These are phyloP conservation scores for Exophiala spinifera DNA, from an alignment of 2,329 filamentous ascomycete species.

Conservation along the genomic window DNA sequence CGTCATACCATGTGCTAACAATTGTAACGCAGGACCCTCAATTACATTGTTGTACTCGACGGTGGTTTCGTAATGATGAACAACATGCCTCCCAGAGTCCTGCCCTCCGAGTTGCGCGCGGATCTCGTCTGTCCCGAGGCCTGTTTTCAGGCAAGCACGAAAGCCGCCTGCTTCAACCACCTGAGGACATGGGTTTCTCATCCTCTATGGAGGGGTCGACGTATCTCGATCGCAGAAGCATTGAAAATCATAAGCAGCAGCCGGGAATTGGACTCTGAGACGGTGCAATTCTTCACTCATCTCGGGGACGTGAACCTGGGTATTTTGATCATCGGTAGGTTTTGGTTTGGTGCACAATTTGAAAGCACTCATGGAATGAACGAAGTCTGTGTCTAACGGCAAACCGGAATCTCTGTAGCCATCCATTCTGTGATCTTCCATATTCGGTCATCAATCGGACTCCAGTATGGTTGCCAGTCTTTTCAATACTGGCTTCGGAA, in stretches of 20 bases:
- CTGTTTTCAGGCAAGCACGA: slow-evolving; percentile 8
- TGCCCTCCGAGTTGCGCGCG: not conserved
- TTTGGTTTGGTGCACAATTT: not conserved
- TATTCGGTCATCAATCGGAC: not conserved
- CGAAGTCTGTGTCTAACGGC: not conserved
- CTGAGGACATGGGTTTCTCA: slow-evolving; percentile 3
- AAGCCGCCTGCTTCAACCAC: slow-evolving; percentile 1
- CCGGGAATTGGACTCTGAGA: not conserved
- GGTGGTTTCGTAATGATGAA: slow-evolving; percentile 5
- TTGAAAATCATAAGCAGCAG: not conserved
- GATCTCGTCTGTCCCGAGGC: slow-evolving; percentile 7
- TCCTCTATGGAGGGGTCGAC: not conserved
- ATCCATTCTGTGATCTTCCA: slow-evolving; percentile 3
- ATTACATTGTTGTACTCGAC: slow-evolving; percentile 7
- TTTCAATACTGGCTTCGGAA: not conserved
- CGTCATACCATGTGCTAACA: not conserved
- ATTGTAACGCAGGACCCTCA: slow-evolving; percentile 1
- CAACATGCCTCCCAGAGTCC: slow-evolving; percentile 3
- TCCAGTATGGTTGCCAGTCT: not conserved
- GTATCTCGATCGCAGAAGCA: not conserved
- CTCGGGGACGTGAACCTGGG: slow-evolving; percentile 7
- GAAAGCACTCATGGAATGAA: not conserved
- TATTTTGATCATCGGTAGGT: slow-evolving; percentile 2
- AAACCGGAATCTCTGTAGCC: not conserved
- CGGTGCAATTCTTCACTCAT: slow-evolving; percentile 3